A percentile compares a stretch with the other conserved stretches of the same genome.
phyloP scores from a whole-genome alignment of 257 asterid genomes.

The Petrea volubilis region DNA sequence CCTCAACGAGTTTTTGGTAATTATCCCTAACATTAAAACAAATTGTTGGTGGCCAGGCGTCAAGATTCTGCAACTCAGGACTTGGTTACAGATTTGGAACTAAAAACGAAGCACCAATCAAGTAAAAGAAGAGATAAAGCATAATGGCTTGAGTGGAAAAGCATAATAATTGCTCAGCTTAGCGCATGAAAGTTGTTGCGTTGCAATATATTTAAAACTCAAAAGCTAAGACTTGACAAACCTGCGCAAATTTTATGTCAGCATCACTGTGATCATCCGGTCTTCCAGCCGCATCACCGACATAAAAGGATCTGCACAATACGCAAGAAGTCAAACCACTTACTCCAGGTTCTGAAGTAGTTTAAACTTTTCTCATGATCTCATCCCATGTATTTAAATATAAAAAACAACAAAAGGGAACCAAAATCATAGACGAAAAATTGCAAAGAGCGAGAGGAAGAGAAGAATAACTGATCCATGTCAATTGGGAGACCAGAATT shows the following conservation, averaged over 20 bases:
- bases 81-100: not conserved
- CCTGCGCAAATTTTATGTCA: conserved; percentile 91
- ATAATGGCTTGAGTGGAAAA: too few species aligned
- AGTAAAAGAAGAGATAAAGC: too few species aligned
- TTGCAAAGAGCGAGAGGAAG: conserved; percentile 21
- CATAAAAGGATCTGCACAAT: conserved; percentile 76
- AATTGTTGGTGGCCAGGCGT: not conserved
- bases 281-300: conserved; percentile 99
- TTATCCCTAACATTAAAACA: too few species aligned
- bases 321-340: conserved; percentile 16
- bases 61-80: not conserved
- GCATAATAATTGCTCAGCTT: not conserved
- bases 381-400: not conserved
- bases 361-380: not conserved
- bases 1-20: too few species aligned
- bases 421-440: not conserved
- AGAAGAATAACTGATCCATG: conserved; percentile 61
- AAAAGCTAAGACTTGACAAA: conserved; percentile 13
- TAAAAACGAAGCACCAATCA: too few species aligned
- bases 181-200: not conserved
- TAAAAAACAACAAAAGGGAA: conserved; percentile 4
- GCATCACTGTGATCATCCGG: conserved; percentile 84
- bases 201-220: not conserved
- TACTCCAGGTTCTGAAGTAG: not conserved
- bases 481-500: conserved; percentile 78